Evolutionary conservation across 2,329 filamentous ascomycete genomes (phyloP).

Genomic region (Paraphoma chrysanthemicola): DNA sequence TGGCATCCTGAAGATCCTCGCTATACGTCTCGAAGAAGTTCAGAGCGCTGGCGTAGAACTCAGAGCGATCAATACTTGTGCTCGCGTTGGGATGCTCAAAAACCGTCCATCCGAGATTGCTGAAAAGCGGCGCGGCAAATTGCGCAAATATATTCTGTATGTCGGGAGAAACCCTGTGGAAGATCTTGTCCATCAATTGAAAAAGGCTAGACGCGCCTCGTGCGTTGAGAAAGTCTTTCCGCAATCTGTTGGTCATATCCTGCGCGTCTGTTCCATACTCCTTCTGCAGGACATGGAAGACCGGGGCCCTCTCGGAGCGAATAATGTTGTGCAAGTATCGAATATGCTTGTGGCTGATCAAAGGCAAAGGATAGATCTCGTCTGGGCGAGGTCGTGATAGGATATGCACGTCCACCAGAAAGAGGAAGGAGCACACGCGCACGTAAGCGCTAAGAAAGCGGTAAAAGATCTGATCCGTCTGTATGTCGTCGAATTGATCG

Average conservation of each 20-base stretch:
- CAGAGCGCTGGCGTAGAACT: conserved; percentile 29
- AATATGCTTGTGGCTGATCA: conserved; percentile 41
- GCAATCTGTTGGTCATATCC: conserved; percentile 25
- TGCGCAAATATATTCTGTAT: conserved; percentile 26
- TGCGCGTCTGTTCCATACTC: conserved; percentile 31
- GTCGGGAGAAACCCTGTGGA: conserved; percentile 22
- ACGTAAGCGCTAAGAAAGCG: conserved; percentile 39
- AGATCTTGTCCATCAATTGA: conserved; percentile 25
- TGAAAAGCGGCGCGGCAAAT: conserved; percentile 24
- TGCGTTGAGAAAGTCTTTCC: conserved; percentile 31
- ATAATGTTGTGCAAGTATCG: conserved; percentile 31
- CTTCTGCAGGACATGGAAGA: conserved; percentile 37
- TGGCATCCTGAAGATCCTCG: conserved; percentile 34
- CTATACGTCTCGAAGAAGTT: conserved; percentile 38
- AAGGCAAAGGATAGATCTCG: conserved; percentile 18
- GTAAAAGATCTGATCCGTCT: conserved; percentile 34
- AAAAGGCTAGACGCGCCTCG: conserved; percentile 36
- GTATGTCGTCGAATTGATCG: conserved; percentile 30
- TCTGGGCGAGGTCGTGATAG: conserved; percentile 23
- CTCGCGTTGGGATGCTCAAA: conserved; percentile 12
- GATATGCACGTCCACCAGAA: conserved; percentile 32
- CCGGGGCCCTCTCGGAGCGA: conserved; percentile 27
- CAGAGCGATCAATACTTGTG: conserved; percentile 16
- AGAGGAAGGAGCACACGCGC: conserved; percentile 30
- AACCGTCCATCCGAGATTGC: conserved; percentile 31